phyloP scores from a whole-genome alignment of 2,329 filamentous ascomycete species.

The Nigrograna mackinnonii region DNA sequence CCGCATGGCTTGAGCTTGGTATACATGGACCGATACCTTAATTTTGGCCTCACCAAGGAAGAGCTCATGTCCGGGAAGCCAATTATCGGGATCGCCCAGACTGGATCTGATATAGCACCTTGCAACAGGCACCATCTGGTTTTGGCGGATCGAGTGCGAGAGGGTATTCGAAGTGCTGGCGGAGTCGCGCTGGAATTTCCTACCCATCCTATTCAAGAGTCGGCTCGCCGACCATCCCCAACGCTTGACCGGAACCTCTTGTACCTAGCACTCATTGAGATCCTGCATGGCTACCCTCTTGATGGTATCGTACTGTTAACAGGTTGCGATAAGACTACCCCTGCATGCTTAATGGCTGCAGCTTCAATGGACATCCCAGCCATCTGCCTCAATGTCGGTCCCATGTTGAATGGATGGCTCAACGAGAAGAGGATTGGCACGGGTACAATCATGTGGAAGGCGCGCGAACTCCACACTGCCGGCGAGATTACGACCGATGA shows the following conservation, averaged over 20 bases:
- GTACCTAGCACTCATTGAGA: neutral
- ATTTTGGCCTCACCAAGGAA: neutral
- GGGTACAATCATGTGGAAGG: neutral
- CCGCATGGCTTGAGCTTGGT: neutral
- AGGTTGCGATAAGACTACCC: neutral
- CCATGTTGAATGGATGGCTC: neutral
- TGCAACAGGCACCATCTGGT: neutral
- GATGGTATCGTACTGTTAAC: neutral
- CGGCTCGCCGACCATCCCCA: neutral
- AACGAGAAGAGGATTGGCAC: neutral
- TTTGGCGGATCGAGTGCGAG: neutral
- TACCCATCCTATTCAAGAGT: neutral
- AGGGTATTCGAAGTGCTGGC: neutral
- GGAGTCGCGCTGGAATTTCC: neutral
- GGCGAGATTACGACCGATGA: neutral
- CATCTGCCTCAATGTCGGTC: neutral
- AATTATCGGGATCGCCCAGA: neutral
- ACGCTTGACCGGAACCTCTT: neutral
- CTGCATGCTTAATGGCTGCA: neutral
- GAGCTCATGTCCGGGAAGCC: neutral
- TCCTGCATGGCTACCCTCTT: neutral
- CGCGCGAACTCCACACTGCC: neutral
- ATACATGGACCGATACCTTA: neutral
- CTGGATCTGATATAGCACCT: neutral
- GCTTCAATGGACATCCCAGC: neutral